Percentiles rank a stretch among this genome's conserved stretches.
Evolutionary conservation across 2,329 filamentous ascomycete species (phyloP).

Genomic region (Pseudogymnoascus sp.): DNA sequence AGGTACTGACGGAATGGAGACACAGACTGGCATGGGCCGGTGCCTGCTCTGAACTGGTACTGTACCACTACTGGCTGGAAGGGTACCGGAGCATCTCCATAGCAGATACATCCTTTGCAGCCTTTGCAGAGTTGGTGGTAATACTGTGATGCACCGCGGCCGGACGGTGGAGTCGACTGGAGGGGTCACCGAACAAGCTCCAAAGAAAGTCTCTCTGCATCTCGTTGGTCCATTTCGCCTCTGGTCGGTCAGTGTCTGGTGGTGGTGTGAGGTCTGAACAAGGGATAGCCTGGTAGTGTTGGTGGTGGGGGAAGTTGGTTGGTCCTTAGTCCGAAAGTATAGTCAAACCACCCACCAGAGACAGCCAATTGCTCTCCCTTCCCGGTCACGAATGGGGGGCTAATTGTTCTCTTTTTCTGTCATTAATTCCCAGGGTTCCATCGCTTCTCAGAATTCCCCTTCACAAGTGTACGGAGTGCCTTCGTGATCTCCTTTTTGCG

Average conservation of each 20-base stretch:
- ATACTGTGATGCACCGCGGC: constrained; percentile 3
- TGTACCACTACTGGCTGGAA: not conserved
- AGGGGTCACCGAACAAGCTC: not conserved
- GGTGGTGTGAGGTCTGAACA: constrained; percentile 1
- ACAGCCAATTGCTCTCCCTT: constrained; percentile 1
- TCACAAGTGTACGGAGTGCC: constrained; percentile 1
- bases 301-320: constrained; percentile 8
- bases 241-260: not conserved
- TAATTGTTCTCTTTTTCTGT: constrained; percentile 6
- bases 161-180: constrained; percentile 1
- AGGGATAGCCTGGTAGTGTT: constrained; percentile 4
- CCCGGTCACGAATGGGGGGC: constrained; percentile 4
- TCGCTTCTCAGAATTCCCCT: constrained; percentile 3
- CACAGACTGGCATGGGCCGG: not conserved
- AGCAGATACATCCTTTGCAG: constrained; percentile 5
- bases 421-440: constrained; percentile 8
- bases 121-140: not conserved
- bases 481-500: not conserved
- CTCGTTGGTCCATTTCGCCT: not conserved
- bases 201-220: not conserved
- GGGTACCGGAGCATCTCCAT: not conserved
- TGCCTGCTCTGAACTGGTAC: not conserved
- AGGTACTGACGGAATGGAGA: not conserved
- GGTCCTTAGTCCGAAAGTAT: constrained; percentile 1
- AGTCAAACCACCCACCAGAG: not conserved